These are phyloP conservation scores for Colletotrichum sansevieriae DNA, from an alignment of 2,329 filamentous ascomycete species.

Conservation along the genomic window DNA sequence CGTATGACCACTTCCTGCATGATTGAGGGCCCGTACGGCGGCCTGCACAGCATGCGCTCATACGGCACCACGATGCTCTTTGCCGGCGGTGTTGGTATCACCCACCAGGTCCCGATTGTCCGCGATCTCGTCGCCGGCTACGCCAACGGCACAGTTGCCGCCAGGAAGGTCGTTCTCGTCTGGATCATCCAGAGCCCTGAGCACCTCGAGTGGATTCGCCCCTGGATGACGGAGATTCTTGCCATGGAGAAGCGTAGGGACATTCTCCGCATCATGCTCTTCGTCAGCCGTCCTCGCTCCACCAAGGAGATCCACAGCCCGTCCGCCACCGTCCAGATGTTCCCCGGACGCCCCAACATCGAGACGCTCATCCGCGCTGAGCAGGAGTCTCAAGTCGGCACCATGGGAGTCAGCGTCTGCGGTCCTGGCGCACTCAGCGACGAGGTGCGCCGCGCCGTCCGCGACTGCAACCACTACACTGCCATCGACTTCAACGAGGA, in stretches of 20 bases:
- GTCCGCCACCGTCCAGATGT: conserved; percentile 84
- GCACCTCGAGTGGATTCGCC: conserved; percentile 85
- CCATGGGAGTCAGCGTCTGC: conserved; percentile 81
- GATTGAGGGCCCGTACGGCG: conserved; percentile 84
- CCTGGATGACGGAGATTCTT: conserved; percentile 86
- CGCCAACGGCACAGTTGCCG: conserved; percentile 76
- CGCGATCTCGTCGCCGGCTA: conserved; percentile 78
- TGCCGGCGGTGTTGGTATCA: conserved; percentile 85
- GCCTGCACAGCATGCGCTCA: conserved; percentile 76
- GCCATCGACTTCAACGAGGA: conserved; percentile 85
- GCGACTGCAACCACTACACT: conserved; percentile 72
- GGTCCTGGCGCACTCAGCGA: conserved; percentile 81
- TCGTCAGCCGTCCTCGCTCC: conserved; percentile 79
- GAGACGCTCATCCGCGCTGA: conserved; percentile 79
- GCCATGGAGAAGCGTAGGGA: conserved; percentile 81
- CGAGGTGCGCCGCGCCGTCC: conserved; percentile 77
- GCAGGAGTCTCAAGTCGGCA: conserved; percentile 80
- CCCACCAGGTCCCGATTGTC: conserved; percentile 82
- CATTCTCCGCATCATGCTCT: conserved; percentile 81
- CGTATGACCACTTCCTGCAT: conserved; percentile 73
- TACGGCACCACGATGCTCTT: conserved; percentile 86
- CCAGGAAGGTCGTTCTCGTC: conserved; percentile 78
- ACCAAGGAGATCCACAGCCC: conserved; percentile 87
- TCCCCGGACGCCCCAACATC: conserved; percentile 82
- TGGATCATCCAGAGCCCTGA: conserved; percentile 86